Conservation (phyloP, 2,329 filamentous ascomycete species). For the Meredithiella fracta region DNA sequence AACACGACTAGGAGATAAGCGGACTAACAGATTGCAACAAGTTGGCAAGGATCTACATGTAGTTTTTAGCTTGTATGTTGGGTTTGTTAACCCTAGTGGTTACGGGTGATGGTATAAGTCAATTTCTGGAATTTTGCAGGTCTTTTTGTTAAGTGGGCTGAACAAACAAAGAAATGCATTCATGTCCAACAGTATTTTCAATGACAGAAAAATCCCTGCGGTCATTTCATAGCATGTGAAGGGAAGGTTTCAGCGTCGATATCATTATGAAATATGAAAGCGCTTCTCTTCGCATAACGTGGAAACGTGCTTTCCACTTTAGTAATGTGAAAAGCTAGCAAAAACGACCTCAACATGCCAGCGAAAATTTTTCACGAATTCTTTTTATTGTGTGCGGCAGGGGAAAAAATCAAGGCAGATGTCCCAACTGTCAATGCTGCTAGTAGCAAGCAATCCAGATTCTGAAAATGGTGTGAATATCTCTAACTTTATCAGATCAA, state of each 20-base stretch:
- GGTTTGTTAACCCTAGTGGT: background rate
- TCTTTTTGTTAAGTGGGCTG: background rate
- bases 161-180: too few relatives aligned
- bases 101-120: background rate
- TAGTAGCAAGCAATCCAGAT: too few relatives aligned
- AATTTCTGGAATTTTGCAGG: too few relatives aligned
- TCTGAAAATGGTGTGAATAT: conserved; percentile 4
- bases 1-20: background rate
- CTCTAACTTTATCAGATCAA: conserved; percentile 11
- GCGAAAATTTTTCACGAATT: background rate
- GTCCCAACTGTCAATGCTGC: too few relatives aligned
- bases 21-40: background rate
- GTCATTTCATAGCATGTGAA: too few relatives aligned
- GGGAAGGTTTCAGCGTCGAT: too few relatives aligned
- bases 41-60: background rate
- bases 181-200: too few relatives aligned
- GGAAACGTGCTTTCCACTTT: background rate
- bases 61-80: background rate
- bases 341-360: background rate
- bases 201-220: background rate
- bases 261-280: background rate
- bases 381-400: too few relatives aligned
- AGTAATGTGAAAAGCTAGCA: background rate
- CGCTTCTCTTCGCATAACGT: too few relatives aligned
- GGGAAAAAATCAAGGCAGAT: too few relatives aligned